These are phyloP conservation scores for Cladosporium phlei DNA, from an alignment of 2,329 filamentous ascomycete genomes.

Conservation along the genomic window DNA sequence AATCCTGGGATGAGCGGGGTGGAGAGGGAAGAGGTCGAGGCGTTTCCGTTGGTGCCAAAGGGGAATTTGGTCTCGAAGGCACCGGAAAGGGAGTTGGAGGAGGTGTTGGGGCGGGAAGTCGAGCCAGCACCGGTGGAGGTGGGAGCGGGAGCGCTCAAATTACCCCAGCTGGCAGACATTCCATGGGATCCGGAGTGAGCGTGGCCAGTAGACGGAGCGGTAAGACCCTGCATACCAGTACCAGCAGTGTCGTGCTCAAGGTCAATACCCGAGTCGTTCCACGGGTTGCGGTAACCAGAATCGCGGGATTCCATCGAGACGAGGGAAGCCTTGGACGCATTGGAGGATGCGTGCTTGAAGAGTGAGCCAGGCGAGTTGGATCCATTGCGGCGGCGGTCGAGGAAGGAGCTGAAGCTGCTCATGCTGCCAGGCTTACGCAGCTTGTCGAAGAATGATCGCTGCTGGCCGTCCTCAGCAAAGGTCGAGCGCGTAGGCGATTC, in stretches of 20 bases:
- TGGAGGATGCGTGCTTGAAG: constrained; percentile 82
- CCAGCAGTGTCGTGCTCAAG: constrained; percentile 68
- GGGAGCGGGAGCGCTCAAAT: constrained; percentile 25
- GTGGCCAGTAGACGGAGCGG: constrained; percentile 7
- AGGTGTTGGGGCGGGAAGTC: constrained; percentile 61
- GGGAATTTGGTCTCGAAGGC: constrained; percentile 63
- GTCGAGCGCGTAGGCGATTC: constrained; percentile 84
- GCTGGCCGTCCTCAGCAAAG: constrained; percentile 78
- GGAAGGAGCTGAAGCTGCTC: constrained; percentile 90
- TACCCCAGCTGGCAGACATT: constrained; percentile 35
- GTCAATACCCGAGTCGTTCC: constrained; percentile 97
- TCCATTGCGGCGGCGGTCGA: constrained; percentile 91
- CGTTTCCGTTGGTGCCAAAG: constrained; percentile 48
- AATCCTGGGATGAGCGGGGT: constrained; percentile 36
- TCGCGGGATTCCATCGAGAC: constrained; percentile 94
- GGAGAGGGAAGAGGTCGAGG: constrained; percentile 35
- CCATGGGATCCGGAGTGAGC: constrained; percentile 32
- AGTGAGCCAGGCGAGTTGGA: constrained; percentile 68
- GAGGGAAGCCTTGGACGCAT: constrained; percentile 89
- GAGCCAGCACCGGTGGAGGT: constrained; percentile 24
- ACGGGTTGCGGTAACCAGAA: constrained; percentile 92
- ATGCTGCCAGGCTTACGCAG: constrained; percentile 93
- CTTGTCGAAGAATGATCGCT: constrained; percentile 83
- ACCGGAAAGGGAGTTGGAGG: constrained; percentile 57
- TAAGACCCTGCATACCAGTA: constrained; percentile 1